These are phyloP conservation scores for Rachicladosporium sp. DNA, from an alignment of 2,329 filamentous ascomycete species.

Conservation along the genomic window DNA sequence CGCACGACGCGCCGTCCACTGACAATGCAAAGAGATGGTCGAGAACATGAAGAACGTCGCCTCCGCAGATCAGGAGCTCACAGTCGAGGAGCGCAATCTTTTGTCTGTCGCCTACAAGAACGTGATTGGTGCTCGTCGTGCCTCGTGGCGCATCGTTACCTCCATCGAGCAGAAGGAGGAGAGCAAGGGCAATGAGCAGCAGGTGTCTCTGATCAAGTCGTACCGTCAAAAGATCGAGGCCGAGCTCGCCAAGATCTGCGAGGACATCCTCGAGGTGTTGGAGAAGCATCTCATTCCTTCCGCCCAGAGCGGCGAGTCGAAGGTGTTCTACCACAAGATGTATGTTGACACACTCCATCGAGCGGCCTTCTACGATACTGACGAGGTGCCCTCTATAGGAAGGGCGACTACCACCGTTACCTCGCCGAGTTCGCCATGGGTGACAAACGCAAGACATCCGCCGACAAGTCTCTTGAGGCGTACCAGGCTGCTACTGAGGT, in stretches of 20 bases:
- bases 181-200: slow-evolving; percentile 89
- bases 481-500: slow-evolving; percentile 94
- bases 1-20: not conserved
- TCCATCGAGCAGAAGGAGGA: slow-evolving; percentile 99
- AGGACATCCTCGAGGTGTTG: slow-evolving; percentile 90
- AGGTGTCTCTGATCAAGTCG: slow-evolving; percentile 88
- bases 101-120: slow-evolving; percentile 98
- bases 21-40: slow-evolving; percentile 67
- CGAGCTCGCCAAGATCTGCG: slow-evolving; percentile 94
- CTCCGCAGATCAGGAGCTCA: slow-evolving; percentile 55
- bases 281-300: slow-evolving; percentile 90
- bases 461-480: slow-evolving; percentile 87
- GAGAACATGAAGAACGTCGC: slow-evolving; percentile 99
- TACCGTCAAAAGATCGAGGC: slow-evolving; percentile 98
- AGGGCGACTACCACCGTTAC: slow-evolving; percentile 99
- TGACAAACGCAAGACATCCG: slow-evolving; percentile 88
- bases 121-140: slow-evolving; percentile 91
- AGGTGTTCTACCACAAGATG: slow-evolving; percentile 99
- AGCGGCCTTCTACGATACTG: not conserved
- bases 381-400: slow-evolving; percentile 45
- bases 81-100: slow-evolving; percentile 92
- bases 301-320: slow-evolving; percentile 90
- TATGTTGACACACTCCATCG: slow-evolving; percentile 32
- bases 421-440: slow-evolving; percentile 92
- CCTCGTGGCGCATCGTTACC: slow-evolving; percentile 95